A percentile compares a stretch with the other conserved stretches of the same genome.
These are phyloP conservation scores for Ceratobasidium sp. DNA, from an alignment of 1,284 basidiomycete species.

Conservation along the genomic window DNA sequence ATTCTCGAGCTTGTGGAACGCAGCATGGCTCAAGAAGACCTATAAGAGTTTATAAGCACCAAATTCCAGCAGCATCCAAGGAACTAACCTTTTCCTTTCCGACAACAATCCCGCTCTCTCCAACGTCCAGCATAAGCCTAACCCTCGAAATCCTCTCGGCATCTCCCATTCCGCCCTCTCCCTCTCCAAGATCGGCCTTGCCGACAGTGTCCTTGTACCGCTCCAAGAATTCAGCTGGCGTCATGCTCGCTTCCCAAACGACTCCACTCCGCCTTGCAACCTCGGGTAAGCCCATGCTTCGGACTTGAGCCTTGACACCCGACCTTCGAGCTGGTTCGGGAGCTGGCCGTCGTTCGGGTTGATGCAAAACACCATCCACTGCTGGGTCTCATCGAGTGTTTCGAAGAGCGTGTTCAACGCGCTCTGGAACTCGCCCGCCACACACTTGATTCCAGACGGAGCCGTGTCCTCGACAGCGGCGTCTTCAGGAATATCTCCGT, in stretches of 20 bases:
- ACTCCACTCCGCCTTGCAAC: conserved; percentile 72
- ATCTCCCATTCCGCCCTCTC: conserved; percentile 63
- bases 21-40: conserved; percentile 88
- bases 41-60: conserved; percentile 49
- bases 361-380: conserved; percentile 92
- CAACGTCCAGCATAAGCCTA: conserved; percentile 68
- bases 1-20: conserved; percentile 92
- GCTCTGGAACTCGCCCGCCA: conserved; percentile 86
- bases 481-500: conserved; percentile 59
- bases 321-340: conserved; percentile 93
- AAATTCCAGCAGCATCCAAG: background rate
- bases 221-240: conserved; percentile 85
- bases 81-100: conserved; percentile 77
- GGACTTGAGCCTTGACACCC: conserved; percentile 90
- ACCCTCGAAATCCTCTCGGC: conserved; percentile 59
- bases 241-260: conserved; percentile 85
- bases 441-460: conserved; percentile 62
- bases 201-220: conserved; percentile 73
- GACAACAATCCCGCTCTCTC: conserved; percentile 77
- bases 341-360: conserved; percentile 95
- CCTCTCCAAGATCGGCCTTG: conserved; percentile 53
- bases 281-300: conserved; percentile 80
- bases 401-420: conserved; percentile 87
- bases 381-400: conserved; percentile 88
- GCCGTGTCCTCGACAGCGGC: conserved; percentile 54